Percentiles rank a stretch among this genome's conserved stretches.
phyloP scores from a whole-genome alignment of 75 land plant genomes.

The Gnetum montanum region DNA sequence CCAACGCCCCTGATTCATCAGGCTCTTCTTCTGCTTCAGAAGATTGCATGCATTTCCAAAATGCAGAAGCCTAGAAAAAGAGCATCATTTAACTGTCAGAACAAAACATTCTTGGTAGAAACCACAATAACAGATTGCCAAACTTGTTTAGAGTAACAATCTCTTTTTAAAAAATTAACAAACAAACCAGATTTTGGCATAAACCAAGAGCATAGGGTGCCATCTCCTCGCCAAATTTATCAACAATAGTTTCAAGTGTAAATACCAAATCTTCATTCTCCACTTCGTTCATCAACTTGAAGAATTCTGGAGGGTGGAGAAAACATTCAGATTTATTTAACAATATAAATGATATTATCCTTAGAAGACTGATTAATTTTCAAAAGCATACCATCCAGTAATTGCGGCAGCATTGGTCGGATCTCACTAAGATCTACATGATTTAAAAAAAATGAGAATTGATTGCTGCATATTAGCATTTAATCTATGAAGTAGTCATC shows the following conservation, averaged over 20 bases:
- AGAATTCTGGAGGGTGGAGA: conserved; percentile 82
- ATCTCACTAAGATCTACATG: conserved; percentile 96
- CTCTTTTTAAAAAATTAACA: too few species aligned
- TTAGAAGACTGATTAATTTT: conserved; percentile 96
- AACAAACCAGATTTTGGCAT: conserved; percentile 88
- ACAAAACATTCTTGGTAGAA: too few species aligned
- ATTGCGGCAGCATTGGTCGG: conserved; percentile 90
- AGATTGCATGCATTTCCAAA: conserved; percentile 92
- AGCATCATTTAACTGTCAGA: too few species aligned
- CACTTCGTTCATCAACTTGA: conserved; percentile 98
- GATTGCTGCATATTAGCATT: background rate
- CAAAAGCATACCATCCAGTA: conserved; percentile 79
- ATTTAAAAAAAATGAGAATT: conserved; percentile 7
- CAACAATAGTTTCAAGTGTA: conserved; percentile 96
- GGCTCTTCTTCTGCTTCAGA: conserved; percentile 92
- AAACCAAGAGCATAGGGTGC: conserved; percentile 98
- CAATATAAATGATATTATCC: conserved; percentile 27
- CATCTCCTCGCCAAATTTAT: conserved; percentile 99
- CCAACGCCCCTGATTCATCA: conserved; percentile 95
- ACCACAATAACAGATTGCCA: background rate
- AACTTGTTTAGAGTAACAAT: too few species aligned
- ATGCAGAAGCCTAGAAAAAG: conserved; percentile 75
- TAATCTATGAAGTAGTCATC: too few species aligned
- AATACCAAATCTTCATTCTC: conserved; percentile 99
- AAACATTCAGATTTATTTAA: background rate